Evolutionary conservation across 768 basidiomycete species (phyloP), one percentile per base, ranked within the genome.

Genomic region (Suillus alpinus): DNA sequence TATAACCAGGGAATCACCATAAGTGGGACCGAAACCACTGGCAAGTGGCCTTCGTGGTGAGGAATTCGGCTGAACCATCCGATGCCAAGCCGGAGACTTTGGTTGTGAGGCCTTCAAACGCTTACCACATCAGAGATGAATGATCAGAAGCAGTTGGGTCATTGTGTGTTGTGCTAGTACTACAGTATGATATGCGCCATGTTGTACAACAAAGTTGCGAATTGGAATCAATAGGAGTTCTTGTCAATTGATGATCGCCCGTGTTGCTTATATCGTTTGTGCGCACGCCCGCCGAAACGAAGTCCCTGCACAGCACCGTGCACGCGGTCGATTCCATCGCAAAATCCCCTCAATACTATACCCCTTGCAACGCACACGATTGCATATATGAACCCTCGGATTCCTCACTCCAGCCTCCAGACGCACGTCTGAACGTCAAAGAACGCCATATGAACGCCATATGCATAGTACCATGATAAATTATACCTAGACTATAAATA

Each of bases 401-500:
- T 16, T 5, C 18, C 29, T 9, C 9, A n/a, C 18, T 34, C 49
- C 31, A 50, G 2, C 6, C 10, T 34, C 49, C 31, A 50, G 2
- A 50, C 16, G 9, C 16, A 10, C 29, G 2, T 23, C 6, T 6
- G 0, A 47, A 16, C 29, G 47, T 4, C 29, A 49, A 49, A 31
- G 5, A 50, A 31, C 1, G 29, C n/a, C n/a, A n/a, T n/a, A n/a
- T n/a, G n/a, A 26, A 26, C 26, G 26, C 31, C 31, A 50, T 50
- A 32, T 32, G 49, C 31, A 50, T 50, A n/a, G n/a, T n/a, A 50
- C 3, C 18, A 32, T n/a, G 18, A 50, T 50, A 50, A 50, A 50
- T 50, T 50, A 50, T 32, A n/a, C 49, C 49, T 31, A 49, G 29
- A 29, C 47, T 16, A 49, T 49, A 50, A 50, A 50, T 50, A 50